Evolutionary conservation across 345 rosid species (phyloP).

Genomic region (Arabidopsis suecica): DNA sequence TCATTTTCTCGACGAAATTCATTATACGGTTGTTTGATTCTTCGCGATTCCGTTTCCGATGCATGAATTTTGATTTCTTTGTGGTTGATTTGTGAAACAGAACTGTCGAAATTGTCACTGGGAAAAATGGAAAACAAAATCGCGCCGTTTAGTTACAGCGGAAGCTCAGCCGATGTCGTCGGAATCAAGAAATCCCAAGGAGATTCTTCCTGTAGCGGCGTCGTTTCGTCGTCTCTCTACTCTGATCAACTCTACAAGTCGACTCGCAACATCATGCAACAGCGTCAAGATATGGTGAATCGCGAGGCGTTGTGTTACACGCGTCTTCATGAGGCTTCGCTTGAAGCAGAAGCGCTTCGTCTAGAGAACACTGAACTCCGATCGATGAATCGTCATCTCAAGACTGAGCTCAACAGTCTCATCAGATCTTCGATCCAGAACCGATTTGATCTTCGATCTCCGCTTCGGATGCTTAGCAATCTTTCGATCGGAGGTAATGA

Average conservation of each 20-base stretch:
- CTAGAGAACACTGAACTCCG: slow-evolving; percentile 70
- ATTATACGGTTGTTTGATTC: not conserved
- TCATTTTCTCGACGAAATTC: not conserved
- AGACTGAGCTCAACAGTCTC: slow-evolving; percentile 37
- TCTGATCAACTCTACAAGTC: slow-evolving; percentile 51
- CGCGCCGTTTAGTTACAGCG: slow-evolving; percentile 41
- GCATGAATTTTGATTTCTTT: slow-evolving; percentile 13
- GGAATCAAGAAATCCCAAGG: slow-evolving; percentile 30
- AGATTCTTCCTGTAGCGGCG: slow-evolving; percentile 20
- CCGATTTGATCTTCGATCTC: slow-evolving; percentile 31
- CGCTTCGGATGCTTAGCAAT: slow-evolving; percentile 48
- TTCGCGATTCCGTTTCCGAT: slow-evolving; percentile 17
- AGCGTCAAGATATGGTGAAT: slow-evolving; percentile 69
- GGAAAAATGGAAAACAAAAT: slow-evolving; percentile 50
- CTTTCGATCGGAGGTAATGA: slow-evolving; percentile 46
- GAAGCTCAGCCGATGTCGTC: slow-evolving; percentile 27
- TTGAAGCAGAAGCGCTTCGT: slow-evolving; percentile 64
- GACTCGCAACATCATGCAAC: slow-evolving; percentile 46
- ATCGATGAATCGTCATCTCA: slow-evolving; percentile 62
- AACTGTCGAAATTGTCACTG: not conserved
- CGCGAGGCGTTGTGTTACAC: slow-evolving; percentile 72
- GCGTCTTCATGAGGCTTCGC: slow-evolving; percentile 59
- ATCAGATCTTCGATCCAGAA: slow-evolving; percentile 57
- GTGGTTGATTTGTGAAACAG: slow-evolving; percentile 27
- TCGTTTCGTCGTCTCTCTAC: slow-evolving; percentile 38